Base-by-base conservation (phyloP, 371 early-diverging fungal species). In the Parasitella parasitica region DNA sequence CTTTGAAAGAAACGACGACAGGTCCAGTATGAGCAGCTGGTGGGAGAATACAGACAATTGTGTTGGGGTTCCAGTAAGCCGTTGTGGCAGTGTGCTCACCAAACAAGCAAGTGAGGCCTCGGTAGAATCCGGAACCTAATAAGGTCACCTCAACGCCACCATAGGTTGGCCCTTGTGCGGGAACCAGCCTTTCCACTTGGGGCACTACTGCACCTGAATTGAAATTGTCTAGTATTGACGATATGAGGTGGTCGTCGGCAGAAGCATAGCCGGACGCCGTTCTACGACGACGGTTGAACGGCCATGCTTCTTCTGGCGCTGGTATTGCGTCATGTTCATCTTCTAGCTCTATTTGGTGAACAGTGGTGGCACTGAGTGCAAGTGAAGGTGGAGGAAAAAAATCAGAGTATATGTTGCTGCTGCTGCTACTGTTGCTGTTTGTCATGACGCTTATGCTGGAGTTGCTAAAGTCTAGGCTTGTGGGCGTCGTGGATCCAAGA, bases 61-160 rank as follows among this genome's bases (percentile, higher is more conserved):
- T 86, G 39, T 78, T 84, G 18, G 78, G 59, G 32, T 86, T 85
- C 89, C 89, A 91, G 51, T 75, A 80, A 28, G 75, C 72, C 11
- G 81, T 80, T 0, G 77, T 66, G 0, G 84, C 82, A 5, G 70
- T 71, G 1, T 73, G 70, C 2, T 78, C 70, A 11, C 84, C 86
- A 67, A 85, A 85, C 52, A 83, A 59, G 34, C 81, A 81, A 0
- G 81, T 81, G 46, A 85, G 43, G 6, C 82, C 84, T 39, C 72
- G 72, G 61, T 84, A 82, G 71, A 94, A 91, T 38, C 89, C 86
- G 20, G 79, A 77, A 6, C 94, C 94, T 5, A 90, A 66, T 16
- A 94, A 71, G 20, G 92, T 90, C 6, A 93, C 78, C 52, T 89
- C 91, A 13, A 86, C 77, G 6, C 94, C 94, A 35, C 94, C 94